Conservation (phyloP, 352 stramenopile species). For the Phytopythium vexans region DNA sequence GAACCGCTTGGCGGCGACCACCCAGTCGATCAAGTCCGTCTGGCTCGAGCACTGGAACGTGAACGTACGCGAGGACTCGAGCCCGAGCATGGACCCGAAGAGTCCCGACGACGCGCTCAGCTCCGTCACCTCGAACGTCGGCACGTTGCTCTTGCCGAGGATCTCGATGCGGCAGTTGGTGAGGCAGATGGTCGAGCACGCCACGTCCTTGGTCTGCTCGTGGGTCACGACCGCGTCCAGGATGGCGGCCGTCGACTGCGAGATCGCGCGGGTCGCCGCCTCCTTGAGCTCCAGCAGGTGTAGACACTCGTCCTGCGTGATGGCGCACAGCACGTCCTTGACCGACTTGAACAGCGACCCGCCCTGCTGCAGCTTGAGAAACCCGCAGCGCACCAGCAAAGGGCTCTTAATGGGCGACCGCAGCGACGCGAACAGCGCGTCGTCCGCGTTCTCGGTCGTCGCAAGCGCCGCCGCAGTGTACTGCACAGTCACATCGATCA, state of each 20-base stretch:
- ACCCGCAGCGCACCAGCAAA: constrained; percentile 66
- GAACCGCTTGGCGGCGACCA: constrained; percentile 71
- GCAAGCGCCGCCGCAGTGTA: constrained; percentile 66
- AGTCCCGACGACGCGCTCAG: constrained; percentile 49
- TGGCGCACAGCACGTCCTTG: constrained; percentile 74
- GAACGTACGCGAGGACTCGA: constrained; percentile 62
- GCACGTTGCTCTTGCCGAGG: constrained; percentile 52
- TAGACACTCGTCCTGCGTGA: constrained; percentile 72
- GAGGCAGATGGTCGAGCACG: constrained; percentile 51
- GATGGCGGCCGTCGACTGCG: constrained; percentile 57
- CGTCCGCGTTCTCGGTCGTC: constrained; percentile 47
- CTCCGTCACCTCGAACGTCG: constrained; percentile 75
- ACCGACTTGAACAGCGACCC: constrained; percentile 71
- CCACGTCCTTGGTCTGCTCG: constrained; percentile 45
- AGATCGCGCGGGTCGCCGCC: constrained; percentile 43
- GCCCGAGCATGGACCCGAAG: constrained; percentile 59
- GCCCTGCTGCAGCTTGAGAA: constrained; percentile 73
- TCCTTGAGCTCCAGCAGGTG: constrained; percentile 78
- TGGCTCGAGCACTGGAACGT: constrained; percentile 82
- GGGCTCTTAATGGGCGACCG: constrained; percentile 69
- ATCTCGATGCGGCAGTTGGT: constrained; percentile 77
- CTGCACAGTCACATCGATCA: constrained; percentile 17
- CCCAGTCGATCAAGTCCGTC: constrained; percentile 77
- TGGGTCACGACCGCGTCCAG: constrained; percentile 49
- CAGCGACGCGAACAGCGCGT: constrained; percentile 57